These are phyloP conservation scores for Colletotrichum noveboracense DNA, from an alignment of 2,329 filamentous ascomycete genomes.

Conservation along the genomic window DNA sequence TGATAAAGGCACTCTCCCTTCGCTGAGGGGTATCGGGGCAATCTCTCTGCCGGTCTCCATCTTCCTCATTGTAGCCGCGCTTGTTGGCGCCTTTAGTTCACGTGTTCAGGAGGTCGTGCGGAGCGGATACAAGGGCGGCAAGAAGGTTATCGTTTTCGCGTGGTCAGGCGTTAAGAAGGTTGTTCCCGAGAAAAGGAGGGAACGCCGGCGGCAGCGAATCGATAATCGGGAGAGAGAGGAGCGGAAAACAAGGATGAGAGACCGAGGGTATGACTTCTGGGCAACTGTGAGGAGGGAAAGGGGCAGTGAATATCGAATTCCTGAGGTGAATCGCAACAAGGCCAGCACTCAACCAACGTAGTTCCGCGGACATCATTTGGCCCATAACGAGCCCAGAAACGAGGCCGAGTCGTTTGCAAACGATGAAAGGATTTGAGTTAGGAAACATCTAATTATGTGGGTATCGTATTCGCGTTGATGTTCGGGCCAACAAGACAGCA, in stretches of 20 bases:
- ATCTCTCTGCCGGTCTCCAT: constrained; percentile 54
- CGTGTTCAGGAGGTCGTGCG: constrained; percentile 40
- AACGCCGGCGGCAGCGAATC: constrained; percentile 23
- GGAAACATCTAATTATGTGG: background rate
- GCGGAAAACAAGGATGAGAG: constrained; percentile 22
- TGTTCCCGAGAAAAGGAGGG: background rate
- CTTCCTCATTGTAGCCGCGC: constrained; percentile 52
- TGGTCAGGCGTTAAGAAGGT: background rate
- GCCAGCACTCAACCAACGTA: background rate
- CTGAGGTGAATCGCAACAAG: constrained; percentile 39
- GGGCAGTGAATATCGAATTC: constrained; percentile 43
- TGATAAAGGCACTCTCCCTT: constrained; percentile 42
- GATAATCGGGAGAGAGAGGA: constrained; percentile 7
- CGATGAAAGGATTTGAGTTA: background rate
- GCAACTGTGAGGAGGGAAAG: constrained; percentile 42
- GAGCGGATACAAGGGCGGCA: constrained; percentile 21
- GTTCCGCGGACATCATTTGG: background rate
- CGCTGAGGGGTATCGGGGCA: constrained; percentile 49
- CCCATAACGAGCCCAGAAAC: background rate
- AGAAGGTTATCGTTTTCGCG: background rate
- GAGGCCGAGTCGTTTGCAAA: background rate
- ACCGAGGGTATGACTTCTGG: constrained; percentile 47
- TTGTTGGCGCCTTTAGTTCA: constrained; percentile 62
- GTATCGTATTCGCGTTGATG: background rate
- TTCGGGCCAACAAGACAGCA: background rate